Base-by-base conservation (phyloP, 148 eudicot genomes). In the Silene uniflora region DNA sequence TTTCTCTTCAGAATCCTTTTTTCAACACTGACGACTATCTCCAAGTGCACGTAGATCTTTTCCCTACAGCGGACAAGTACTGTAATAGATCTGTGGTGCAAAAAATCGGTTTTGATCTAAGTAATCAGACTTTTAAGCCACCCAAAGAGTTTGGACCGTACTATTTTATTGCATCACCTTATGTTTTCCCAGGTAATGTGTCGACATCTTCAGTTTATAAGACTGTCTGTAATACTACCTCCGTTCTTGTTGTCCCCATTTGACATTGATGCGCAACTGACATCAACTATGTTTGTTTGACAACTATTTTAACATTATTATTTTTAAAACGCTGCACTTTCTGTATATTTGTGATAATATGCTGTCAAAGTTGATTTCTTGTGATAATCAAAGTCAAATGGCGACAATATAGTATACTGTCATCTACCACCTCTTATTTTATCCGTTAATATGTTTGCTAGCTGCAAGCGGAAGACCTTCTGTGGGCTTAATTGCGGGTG, bases 121-220 rank as follows among this genome's bases (percentile, higher is more conserved):
- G 86, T 73, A 89, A 91, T 77, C 97, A 94, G 67, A 89, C 87
- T 47, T 91, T 86, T 75, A 91, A 91, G 81, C 96, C 97, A 23
- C 98, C 98, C 59, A 64, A 32, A 0, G 82, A 69, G 59, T 91
- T 94, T 77, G 98, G 97, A 62, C 97, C 96, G 8, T 94, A 91
- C 71, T 89, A 81, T 81, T 91, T 94, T 67, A 82, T 90, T 24
- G 96, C 97, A 42, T 75, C 83, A 67, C 89, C 96, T 18, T 94
- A 94, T 73, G 29, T 73, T 76, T 91, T 94, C 72, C 86, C 83
- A 86, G 98, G 98, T 93, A 84, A 69, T 67, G 22, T 16, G 24
- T 56, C 61, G 2, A 49, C 49, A 71, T 29, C 52, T 68, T 81
- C 27, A 21, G 18, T n/a, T 49, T 14, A 46, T 62, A 54, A 55